Base-by-base conservation (phyloP, 2,329 filamentous ascomycete species). In the Verticillium tricorpus region DNA sequence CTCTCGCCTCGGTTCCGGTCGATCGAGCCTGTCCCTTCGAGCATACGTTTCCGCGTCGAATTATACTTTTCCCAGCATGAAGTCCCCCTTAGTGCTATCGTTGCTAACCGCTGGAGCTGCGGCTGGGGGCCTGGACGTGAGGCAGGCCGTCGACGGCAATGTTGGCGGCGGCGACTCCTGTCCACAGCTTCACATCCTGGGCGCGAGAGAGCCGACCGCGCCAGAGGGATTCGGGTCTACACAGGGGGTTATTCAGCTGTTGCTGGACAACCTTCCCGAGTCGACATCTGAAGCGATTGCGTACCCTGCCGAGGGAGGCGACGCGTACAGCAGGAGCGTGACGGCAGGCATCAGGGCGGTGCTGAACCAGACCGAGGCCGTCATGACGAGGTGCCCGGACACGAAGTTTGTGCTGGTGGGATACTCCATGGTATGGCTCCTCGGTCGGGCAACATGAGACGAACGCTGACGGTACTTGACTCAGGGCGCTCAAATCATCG, bases 401-500 rank as follows among this genome's bases (percentile, higher is more conserved):
- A 81, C 82, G 4, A 73, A 83, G 65, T 73, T 88, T 25, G 80
- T 88, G 8, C 72, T 87, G 62, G 83, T 87, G 57, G 85, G 85
- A 55, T 88, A 88, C 69, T 86, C 83, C 4, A 56, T 34, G 54
- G 54, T 56, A 56, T 17, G 28, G 14, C 15, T 12, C 28, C 1
- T n/a, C 25, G 28, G 22, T 17, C 12, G 54, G 17, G 15, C 17
- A 14, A 40, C 34, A 22, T 35, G 55, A 32, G 56, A 25, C 34
- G 39, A 19, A 25, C 14, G 37, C 54, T 56, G 31, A 56, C 28
- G 14, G 11, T 25, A 17, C 12, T n/a, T 34, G 54, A 56, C 4
- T 17, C 32, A 86, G 81, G 85, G 85, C 52, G 84, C 81, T 39
- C 83, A 89, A 72, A 87, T 88, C 62, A 80, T 85, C 68, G 85